Evolutionary conservation across 75 land plant species (phyloP).

Genomic region (Pinus taeda): DNA sequence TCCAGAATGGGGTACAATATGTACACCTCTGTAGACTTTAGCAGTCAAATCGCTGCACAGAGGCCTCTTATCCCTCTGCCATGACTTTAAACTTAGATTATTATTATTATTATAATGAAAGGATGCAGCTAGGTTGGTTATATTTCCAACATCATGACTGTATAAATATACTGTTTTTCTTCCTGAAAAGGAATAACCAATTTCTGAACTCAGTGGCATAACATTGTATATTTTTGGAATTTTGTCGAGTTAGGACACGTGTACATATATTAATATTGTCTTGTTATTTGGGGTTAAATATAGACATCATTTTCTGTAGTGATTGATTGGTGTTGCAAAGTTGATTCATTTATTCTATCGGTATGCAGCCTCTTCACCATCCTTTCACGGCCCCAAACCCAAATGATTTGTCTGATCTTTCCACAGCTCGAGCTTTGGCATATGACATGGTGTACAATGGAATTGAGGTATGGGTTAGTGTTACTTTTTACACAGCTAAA

Average conservation of each 20-base stretch:
- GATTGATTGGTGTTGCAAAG: background rate
- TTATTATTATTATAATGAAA: background rate
- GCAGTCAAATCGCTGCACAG: too few species aligned
- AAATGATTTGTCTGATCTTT: constrained; percentile 77
- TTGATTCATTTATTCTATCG: background rate
- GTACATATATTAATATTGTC: too few species aligned
- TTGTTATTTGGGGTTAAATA: background rate
- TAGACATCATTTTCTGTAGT: background rate
- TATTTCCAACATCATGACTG: background rate
- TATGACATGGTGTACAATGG: constrained; percentile 99
- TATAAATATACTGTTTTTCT: background rate
- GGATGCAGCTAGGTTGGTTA: background rate
- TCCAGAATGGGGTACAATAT: too few species aligned
- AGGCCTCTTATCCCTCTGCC: too few species aligned
- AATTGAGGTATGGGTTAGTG: constrained; percentile 71
- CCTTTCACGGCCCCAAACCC: constrained; percentile 99
- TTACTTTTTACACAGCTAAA: background rate
- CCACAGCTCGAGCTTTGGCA: constrained; percentile 93
- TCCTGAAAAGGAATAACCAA: background rate
- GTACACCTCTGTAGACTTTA: background rate
- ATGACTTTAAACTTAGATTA: too few species aligned
- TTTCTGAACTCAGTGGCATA: background rate
- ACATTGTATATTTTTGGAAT: background rate
- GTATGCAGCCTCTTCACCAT: constrained; percentile 83
- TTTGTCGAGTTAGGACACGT: background rate